phyloP scores from a whole-genome alignment of 768 basidiomycete genomes.

The Kwoniella dendrophila region DNA sequence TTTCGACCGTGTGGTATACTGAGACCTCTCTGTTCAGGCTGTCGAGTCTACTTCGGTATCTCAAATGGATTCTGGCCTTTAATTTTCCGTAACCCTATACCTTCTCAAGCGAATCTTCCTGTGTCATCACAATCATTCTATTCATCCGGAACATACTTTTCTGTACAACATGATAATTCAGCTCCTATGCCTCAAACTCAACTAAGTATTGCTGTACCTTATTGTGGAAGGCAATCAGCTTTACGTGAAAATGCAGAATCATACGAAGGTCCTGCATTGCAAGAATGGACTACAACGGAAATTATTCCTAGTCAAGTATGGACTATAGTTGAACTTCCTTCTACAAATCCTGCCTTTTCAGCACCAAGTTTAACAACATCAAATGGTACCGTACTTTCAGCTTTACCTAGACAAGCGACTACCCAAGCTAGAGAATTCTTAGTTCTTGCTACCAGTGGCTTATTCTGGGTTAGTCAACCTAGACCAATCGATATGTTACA shows the following conservation, averaged over 20 bases:
- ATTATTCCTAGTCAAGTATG: conserved; percentile 42
- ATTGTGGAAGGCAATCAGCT: conserved; percentile 37
- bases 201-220: conserved; percentile 35
- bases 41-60: conserved; percentile 16
- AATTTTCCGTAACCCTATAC: conserved; percentile 45
- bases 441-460: conserved; percentile 82
- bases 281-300: conserved; percentile 33
- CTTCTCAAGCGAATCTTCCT: conserved; percentile 62
- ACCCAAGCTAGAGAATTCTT: conserved; percentile 57
- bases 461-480: conserved; percentile 77
- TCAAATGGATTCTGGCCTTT: conserved; percentile 21
- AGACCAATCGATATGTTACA: conserved; percentile 81
- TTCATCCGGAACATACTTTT: conserved; percentile 42
- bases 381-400: conserved; percentile 29
- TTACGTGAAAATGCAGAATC: conserved; percentile 40
- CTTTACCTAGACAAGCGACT: conserved; percentile 36
- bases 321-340: conserved; percentile 42
- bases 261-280: conserved; percentile 26
- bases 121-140: conserved; percentile 65
- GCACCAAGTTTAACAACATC: conserved; percentile 12
- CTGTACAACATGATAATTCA: conserved; percentile 35
- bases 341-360: conserved; percentile 30
- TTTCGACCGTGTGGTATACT: neutral
- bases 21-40: conserved; percentile 7
- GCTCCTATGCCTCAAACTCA: conserved; percentile 26